Evolutionary conservation across 2,329 filamentous ascomycete species (phyloP), one percentile per base, ranked within the genome.

Genomic region (Colletotrichum plurivorum): DNA sequence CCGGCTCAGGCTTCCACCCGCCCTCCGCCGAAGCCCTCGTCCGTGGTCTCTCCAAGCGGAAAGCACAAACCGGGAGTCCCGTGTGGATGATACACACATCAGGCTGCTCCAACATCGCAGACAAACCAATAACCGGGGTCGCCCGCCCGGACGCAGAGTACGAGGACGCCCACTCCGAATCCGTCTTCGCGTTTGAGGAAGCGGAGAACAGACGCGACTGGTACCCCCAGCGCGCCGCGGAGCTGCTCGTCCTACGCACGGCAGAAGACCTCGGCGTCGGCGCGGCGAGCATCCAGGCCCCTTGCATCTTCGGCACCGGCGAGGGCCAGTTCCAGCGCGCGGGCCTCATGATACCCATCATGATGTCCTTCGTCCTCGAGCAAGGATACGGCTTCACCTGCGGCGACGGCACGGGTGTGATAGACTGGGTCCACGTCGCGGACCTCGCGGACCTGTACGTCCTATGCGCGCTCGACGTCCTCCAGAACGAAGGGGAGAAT

Each of bases 1-100:
- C 78, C 12, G 78, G 78, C 6, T 73, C 74, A 6, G 78, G 78
- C 36, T 78, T 74, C 63, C 78, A 83, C 67, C 66, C 74, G 2
- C 60, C 67, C 2, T 74, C 75, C 22, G 80, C 80, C 1, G 73
- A 75, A 54, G 80, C 81, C 5, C 73, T 82, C 60, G 72, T 83
- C 6, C 53, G 18, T 60, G 82, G 81, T 1, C 74, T 84, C 5
- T 75, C 72, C 8, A 70, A 73, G 8, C 74, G 78, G 7, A 74
- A 76, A 39, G n/a, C 53, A 5, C 18, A 41, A 5, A 31, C 41
- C 20, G 18, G 22, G 1, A 13, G 45, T 2, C 61, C 4, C 15
- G 20, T 63, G 13, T 74, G 73, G 73, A 67, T 74, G 63, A 25
- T 74, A 12, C 73, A 74, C 46, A 69, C 68, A 1, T 67, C 63